Base-by-base conservation (phyloP, 768 basidiomycete species). In the Lactarius hengduanensis region DNA sequence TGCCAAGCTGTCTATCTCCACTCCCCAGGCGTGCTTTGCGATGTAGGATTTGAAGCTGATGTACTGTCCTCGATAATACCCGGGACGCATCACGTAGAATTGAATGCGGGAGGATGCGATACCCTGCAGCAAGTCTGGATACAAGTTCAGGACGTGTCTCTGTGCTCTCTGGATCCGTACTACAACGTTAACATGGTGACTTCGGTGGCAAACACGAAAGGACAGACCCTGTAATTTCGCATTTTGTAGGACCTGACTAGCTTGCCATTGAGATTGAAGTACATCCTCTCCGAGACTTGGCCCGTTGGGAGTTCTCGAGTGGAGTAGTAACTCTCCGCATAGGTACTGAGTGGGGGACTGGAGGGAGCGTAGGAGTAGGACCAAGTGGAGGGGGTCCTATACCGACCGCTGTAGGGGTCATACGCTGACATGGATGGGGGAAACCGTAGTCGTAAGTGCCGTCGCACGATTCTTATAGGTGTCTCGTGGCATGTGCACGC, bases 101-200 rank as follows among this genome's bases (percentile, higher is more conserved):
- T 67, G 66, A n/a, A 67, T 60, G 43, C 66, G 66, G 36, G 66
- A 67, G 5, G 66, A 67, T 28, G 66, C 66, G 34, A 67, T 20
- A 26, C 66, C 66, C 22, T 30, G 26, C 58, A 67, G 22, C 34
- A 47, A 0, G 15, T 67, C 66, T 11, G 66, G 66, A 32, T 26
- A 67, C 36, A 67, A 22, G 40, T 59, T 11, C 2, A 63, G 36
- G 34, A 67, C 66, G 36, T 67, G 66, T 34, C 55, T 63, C 26
- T 67, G 66, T 4, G 66, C 66, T 18, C 53, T 36, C 66, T 67
- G 18, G 2, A 47, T 15, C 30, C 32, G 38, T 15, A 50, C 7
- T 36, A 30, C 22, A 10, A 16, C n/a, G 15, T 59, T 50, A 40
- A 18, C 30, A 57, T 20, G 32, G 30, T 34, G 28, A 18, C 20